phyloP scores from a whole-genome alignment of 306 rosid genomes.

The Abrus precatorius region DNA sequence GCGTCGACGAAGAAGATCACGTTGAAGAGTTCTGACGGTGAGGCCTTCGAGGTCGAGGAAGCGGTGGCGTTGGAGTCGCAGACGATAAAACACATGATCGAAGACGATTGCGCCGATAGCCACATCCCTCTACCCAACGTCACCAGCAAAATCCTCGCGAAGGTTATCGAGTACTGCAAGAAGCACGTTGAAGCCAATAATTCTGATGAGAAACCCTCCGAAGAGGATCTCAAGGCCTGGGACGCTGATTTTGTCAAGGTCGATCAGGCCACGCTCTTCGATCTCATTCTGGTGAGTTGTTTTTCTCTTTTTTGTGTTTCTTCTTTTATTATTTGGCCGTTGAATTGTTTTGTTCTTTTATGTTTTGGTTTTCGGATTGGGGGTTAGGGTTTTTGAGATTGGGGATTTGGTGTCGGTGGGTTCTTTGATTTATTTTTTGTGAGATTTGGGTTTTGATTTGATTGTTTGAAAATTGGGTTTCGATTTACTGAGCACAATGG shows the following conservation, averaged over 20 bases:
- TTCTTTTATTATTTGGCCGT: not conserved
- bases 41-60: slow-evolving; percentile 71
- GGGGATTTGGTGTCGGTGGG: not conserved
- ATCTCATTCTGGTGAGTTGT: slow-evolving; percentile 66
- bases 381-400: not conserved
- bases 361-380: not conserved
- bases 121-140: slow-evolving; percentile 75
- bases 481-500: too few species aligned
- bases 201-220: slow-evolving; percentile 56
- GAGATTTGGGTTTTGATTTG: too few species aligned
- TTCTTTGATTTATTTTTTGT: too few species aligned
- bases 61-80: slow-evolving; percentile 79
- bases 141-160: slow-evolving; percentile 66
- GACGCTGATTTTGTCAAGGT: slow-evolving; percentile 70
- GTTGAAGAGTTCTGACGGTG: slow-evolving; percentile 77
- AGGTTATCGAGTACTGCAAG: slow-evolving; percentile 76
- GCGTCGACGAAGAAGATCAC: slow-evolving; percentile 62
- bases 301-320: not conserved
- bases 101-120: slow-evolving; percentile 68
- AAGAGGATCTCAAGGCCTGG: slow-evolving; percentile 64
- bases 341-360: too few species aligned
- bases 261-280: slow-evolving; percentile 72
- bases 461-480: not conserved
- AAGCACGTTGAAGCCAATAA: slow-evolving; percentile 60
- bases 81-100: slow-evolving; percentile 77